Conservation (phyloP, 148 eudicot species). For the Chenopodium berlandieri region DNA sequence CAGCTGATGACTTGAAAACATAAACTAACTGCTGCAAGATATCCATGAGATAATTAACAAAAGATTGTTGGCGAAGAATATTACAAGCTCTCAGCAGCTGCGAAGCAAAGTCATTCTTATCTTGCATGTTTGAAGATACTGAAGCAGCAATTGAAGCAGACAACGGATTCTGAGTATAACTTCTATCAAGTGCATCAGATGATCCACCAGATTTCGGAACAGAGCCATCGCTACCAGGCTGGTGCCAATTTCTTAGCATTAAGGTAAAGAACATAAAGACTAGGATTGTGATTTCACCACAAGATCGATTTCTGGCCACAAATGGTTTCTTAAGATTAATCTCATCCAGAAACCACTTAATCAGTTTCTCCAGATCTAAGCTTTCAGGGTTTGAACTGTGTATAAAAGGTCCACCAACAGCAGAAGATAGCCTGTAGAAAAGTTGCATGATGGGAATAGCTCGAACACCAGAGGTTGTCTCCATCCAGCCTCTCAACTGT, state of each 20-base stretch:
- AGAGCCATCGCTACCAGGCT: slow-evolving; percentile 83
- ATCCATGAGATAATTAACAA: slow-evolving; percentile 93
- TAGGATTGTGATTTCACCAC: slow-evolving; percentile 87
- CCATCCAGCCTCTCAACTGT: slow-evolving; percentile 96
- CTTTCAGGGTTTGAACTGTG: slow-evolving; percentile 70
- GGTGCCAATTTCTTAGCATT: slow-evolving; percentile 98
- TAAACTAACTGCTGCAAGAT: slow-evolving; percentile 91
- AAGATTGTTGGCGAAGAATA: slow-evolving; percentile 81
- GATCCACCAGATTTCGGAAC: slow-evolving; percentile 60
- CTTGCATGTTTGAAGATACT: slow-evolving; percentile 56
- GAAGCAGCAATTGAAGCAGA: slow-evolving; percentile 39
- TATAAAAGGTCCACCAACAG: slow-evolving; percentile 96
- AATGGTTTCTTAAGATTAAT: slow-evolving; percentile 71
- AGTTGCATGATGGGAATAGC: slow-evolving; percentile 98
- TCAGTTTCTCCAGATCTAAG: slow-evolving; percentile 83
- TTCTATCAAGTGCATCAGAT: slow-evolving; percentile 64
- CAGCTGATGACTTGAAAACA: slow-evolving; percentile 74
- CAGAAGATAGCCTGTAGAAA: slow-evolving; percentile 88
- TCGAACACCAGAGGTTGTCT: slow-evolving; percentile 73
- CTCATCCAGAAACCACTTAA: slow-evolving; percentile 91
- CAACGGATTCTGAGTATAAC: slow-evolving; percentile 38
- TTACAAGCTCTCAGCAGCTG: slow-evolving; percentile 85
- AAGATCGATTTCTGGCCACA: slow-evolving; percentile 61
- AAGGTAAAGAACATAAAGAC: slow-evolving; percentile 96
- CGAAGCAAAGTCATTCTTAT: slow-evolving; percentile 70